Conservation (phyloP, 148 eudicot genomes). For the Selenicereus undatus region DNA sequence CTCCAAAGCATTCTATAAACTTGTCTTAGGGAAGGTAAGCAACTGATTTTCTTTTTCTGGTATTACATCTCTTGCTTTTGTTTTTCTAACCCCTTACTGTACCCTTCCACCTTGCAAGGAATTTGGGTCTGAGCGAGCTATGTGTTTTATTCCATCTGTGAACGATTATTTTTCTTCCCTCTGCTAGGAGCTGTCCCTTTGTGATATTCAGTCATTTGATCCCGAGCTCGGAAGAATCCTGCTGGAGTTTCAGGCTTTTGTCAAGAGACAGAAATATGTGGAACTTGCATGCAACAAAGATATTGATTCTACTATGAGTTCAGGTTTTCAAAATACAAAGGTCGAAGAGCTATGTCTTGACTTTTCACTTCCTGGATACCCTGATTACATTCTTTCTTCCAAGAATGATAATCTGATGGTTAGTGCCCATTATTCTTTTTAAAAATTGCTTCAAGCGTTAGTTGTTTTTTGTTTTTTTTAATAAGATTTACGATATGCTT, state of each 20-base stretch:
- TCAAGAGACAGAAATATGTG: constrained; percentile 46
- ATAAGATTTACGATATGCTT: constrained; percentile 13
- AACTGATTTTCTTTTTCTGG: not conserved
- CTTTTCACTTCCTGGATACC: constrained; percentile 92
- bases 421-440: constrained; percentile 23
- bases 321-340: constrained; percentile 47
- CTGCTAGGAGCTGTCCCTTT: constrained; percentile 67
- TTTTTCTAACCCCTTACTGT: not conserved
- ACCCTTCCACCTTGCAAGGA: not conserved
- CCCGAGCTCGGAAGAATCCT: constrained; percentile 65
- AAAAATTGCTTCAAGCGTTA: not conserved
- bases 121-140: not conserved
- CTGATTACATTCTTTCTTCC: constrained; percentile 54
- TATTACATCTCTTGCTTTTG: not conserved
- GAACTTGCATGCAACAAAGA: constrained; percentile 33
- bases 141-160: not conserved
- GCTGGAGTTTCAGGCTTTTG: constrained; percentile 81
- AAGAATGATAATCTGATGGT: constrained; percentile 54
- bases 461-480: not conserved
- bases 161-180: not conserved
- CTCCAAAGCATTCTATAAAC: constrained; percentile 81
- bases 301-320: constrained; percentile 21
- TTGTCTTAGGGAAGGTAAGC: constrained; percentile 83
- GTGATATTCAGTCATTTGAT: constrained; percentile 87
- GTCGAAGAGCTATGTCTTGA: constrained; percentile 88